Evolutionary conservation across 352 stramenopile species (phyloP).

Genomic region (Pythium aquatile): DNA sequence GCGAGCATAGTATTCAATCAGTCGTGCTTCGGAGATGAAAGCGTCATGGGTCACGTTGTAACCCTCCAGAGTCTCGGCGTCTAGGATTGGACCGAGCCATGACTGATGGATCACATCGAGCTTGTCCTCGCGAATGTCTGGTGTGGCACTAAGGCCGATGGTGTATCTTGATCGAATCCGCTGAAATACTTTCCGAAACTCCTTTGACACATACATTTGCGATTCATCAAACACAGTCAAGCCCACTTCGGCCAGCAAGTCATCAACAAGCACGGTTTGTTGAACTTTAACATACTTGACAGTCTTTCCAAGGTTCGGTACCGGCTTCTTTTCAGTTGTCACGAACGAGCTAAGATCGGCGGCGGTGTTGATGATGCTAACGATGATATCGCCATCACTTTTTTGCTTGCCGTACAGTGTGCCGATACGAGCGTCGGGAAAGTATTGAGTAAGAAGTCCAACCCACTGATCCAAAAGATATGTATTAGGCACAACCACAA

Average conservation of each 20-base stretch:
- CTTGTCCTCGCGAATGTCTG: not conserved
- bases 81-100: not conserved
- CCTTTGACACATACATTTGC: conserved; percentile 1
- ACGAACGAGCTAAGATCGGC: not conserved
- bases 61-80: not conserved
- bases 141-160: not conserved
- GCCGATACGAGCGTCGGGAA: not conserved
- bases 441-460: not conserved
- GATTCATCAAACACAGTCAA: not conserved
- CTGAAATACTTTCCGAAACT: not conserved
- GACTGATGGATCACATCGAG: not conserved
- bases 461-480: conserved; percentile 2
- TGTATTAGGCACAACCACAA: not conserved
- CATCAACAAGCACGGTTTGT: not conserved
- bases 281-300: not conserved
- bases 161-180: not conserved
- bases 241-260: not conserved
- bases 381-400: not conserved
- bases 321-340: not conserved
- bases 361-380: not conserved
- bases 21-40: not conserved
- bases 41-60: not conserved
- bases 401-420: conserved; percentile 5
- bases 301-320: not conserved
- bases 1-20: not conserved